Evolutionary conservation across 2,329 filamentous ascomycete genomes (phyloP).

Genomic region (Diaporthe ilicicola): DNA sequence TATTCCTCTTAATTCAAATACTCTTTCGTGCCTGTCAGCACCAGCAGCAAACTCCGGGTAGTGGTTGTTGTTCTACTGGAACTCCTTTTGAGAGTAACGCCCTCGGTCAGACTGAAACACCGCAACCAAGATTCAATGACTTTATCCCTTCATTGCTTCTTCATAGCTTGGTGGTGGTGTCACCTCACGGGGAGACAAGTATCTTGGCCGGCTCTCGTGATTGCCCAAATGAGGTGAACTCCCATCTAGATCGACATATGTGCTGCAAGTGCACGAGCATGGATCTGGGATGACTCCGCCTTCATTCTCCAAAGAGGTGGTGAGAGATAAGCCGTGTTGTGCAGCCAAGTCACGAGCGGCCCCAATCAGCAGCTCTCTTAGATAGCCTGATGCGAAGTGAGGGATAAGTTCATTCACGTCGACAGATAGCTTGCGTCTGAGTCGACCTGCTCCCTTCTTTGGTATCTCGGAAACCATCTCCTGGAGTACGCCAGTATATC

Average conservation of each 20-base stretch:
- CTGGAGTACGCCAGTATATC: constrained; percentile 35
- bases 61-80: not conserved
- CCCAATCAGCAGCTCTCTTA: not conserved
- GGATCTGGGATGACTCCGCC: not conserved
- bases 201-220: not conserved
- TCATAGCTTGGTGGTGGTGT: constrained; percentile 4
- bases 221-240: not conserved
- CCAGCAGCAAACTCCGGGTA: not conserved
- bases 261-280: not conserved
- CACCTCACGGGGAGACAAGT: not conserved
- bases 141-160: constrained; percentile 8
- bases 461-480: constrained; percentile 35
- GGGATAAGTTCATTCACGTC: constrained; percentile 34
- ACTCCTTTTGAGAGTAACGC: constrained; percentile 4
- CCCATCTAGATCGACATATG: not conserved
- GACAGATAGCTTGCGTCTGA: constrained; percentile 35
- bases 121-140: not conserved
- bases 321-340: not conserved
- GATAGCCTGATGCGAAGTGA: not conserved
- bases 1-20: not conserved
- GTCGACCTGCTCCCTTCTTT: constrained; percentile 31
- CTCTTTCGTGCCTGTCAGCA: not conserved
- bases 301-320: not conserved
- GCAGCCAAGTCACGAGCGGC: constrained; percentile 1
- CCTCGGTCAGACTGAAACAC: not conserved